Evolutionary conservation across 805 yeast species (phyloP), one percentile per base, ranked within the genome.

Genomic region (Metschnikowia drakensbergensis): DNA sequence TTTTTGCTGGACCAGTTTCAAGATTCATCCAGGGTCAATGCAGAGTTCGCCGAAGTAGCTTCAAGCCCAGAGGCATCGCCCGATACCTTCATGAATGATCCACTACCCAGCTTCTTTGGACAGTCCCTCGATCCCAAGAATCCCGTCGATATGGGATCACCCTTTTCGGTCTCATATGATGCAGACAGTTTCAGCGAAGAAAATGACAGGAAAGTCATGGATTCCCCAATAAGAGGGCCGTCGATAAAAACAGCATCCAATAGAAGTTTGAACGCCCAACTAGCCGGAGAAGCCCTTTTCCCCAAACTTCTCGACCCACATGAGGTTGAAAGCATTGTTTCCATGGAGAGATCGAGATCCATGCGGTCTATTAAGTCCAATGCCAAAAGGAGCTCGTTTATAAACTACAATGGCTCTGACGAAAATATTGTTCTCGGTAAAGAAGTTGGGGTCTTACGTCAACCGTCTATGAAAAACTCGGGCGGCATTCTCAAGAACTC

Each of bases 271-370:
- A 58, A 53, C 23, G 65, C 61, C 31, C 67, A 60, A 37, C 53
- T 71, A 8, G 54, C 68, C 6, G 77, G 77, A 3, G 77, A 85
- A 48, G 80, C 82, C 0, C 63, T 86, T 26, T 87, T 87, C 62
- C 95, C 95, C 0, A 86, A 83, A 60, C 77, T 81, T 2, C 68
- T 87, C 30, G 83, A 76, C 49, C 72, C 79, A 0, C 80, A 77
- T 45, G 95, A 87, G 59, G 86, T 87, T 8, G 87, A 84, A 54
- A 82, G 87, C 40, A 87, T 87, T 49, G 84, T 84, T 2, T 77
- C 85, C 6, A 60, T 87, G 38, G 95, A 87, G 62, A 74, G 91
- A 51, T 79, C 86, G 6, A 60, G 81, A 43, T 77, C 83, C 4
- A 70, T 78, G 69, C 75, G 79, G 59, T 83, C 89, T 0, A 62